Base-by-base conservation (phyloP, 768 basidiomycete genomes). In the Lepiota subincarnata region DNA sequence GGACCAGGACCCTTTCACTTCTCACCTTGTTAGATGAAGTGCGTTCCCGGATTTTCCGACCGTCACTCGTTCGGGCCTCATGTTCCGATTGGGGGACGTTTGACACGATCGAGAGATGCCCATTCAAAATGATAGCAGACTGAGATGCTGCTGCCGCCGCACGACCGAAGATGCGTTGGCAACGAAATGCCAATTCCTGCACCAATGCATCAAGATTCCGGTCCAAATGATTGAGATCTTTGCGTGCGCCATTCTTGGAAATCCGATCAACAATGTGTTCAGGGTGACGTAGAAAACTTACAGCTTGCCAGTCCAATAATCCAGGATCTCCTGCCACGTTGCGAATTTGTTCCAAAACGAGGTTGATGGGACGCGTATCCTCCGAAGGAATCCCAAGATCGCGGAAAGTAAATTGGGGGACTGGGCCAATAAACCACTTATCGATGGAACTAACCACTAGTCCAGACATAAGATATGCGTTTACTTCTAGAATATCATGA, bases 401-500 rank as follows among this genome's bases (percentile, higher is more conserved):
- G 56, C 64, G 66, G 20, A 75, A 69, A 13, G 71, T 69, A 63
- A 85, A 82, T 42, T 65, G 65, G 19, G 84, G 82, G 24, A 75
- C 65, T 14, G 81, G 79, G 16, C 87, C 88, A 65, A 75, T 75
- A 66, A 92, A 92, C 87, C 89, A 92, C 58, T 76, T 77, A 72
- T 92, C 89, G 68, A 92, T 80, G 46, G 76, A 70, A 66, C 86
- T 90, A 49, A 73, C 71, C 48, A 78, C 73, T 40, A 92, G 76
- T 44, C 89, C 87, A 39, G 80, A 81, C 60, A 80, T 81, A 61
- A 92, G 74, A 66, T 92, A 92, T 59, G 83, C 80, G 65, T 89
- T 88, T 48, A 88, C 89, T 73, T 90, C 87, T 48, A 91, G 73
- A 56, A 86, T 76, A 66, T 92, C 90, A 63, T 89, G 82, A 52